Evolutionary conservation across 805 yeast genomes (phyloP).

Genomic region (Cyberlindnera americana): DNA sequence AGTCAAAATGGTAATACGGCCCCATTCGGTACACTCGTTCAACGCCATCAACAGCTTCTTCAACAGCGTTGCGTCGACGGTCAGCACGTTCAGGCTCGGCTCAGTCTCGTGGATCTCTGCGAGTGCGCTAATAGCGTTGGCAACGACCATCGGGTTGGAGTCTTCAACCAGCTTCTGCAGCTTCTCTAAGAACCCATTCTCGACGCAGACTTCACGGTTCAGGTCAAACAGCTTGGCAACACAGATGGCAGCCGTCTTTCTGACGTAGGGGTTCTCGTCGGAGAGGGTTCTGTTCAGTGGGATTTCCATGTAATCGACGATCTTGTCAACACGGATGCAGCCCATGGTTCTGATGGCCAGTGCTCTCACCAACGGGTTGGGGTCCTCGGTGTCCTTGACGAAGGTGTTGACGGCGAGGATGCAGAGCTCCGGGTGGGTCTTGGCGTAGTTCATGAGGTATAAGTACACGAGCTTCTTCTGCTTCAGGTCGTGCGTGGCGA

Average conservation of each 20-base stretch:
- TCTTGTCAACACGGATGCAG: slow-evolving; percentile 90
- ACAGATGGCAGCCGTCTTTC: slow-evolving; percentile 96
- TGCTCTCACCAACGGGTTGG: slow-evolving; percentile 93
- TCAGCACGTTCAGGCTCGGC: slow-evolving; percentile 45
- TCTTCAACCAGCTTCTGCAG: slow-evolving; percentile 71
- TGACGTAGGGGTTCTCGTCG: slow-evolving; percentile 95
- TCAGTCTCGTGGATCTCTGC: slow-evolving; percentile 76
- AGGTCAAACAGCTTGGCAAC: slow-evolving; percentile 93
- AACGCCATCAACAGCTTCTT: slow-evolving; percentile 73
- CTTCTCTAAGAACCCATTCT: slow-evolving; percentile 76
- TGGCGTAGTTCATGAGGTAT: slow-evolving; percentile 96
- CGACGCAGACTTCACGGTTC: slow-evolving; percentile 74
- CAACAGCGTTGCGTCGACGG: slow-evolving; percentile 39
- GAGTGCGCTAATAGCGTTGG: slow-evolving; percentile 85
- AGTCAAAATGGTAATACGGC: slow-evolving; percentile 82
- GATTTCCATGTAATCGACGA: slow-evolving; percentile 90
- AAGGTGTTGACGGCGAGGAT: slow-evolving; percentile 96
- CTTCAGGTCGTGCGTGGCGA: slow-evolving; percentile 94
- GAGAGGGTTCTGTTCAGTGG: slow-evolving; percentile 80
- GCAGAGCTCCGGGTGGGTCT: slow-evolving; percentile 91
- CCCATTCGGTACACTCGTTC: slow-evolving; percentile 99
- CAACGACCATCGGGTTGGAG: slow-evolving; percentile 95
- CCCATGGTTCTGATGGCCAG: slow-evolving; percentile 99
- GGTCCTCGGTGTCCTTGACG: slow-evolving; percentile 92
- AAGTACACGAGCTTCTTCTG: slow-evolving; percentile 94